Evolutionary conservation across 139 green algal species (phyloP), one percentile per base, ranked within the genome.

Genomic region (Chlamydomonas schloesseri): DNA sequence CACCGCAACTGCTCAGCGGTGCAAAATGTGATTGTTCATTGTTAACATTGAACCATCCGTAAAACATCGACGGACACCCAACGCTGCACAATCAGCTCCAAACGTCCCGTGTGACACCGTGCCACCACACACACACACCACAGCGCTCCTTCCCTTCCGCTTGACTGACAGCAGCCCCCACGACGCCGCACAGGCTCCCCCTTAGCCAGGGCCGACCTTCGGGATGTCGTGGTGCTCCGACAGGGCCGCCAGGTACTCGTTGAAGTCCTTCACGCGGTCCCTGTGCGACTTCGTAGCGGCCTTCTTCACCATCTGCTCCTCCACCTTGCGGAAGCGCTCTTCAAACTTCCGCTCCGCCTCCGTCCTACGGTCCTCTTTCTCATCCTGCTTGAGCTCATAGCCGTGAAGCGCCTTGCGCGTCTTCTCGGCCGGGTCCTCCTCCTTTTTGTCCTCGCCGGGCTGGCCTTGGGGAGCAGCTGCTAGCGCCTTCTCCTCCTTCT

Each of bases 201-300:
- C 42, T 94, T 89, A 97, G 24, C 94, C 94, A 42, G 94, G 94
- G 0, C 95, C 94, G 15, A 98, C 95, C 70, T 95, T 95, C 0
- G 95, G 95, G 42, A 98, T 98, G 79, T 98, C 95, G 76, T 98
- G 94, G 89, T 98, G 95, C 89, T 98, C 95, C 0, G 87, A 94
- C 14, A 98, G 83, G 34, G 92, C 91, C 10, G 92, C 88, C 36
- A 98, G 89, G 77, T 97, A 91, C 34, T 95, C 93, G 88, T 98
- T 98, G 85, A 96, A 97, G 8, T 97, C 94, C 80, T 95, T 95
- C 46, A 99, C 91, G 18, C 93, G 90, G 34, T 98, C 95, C 50
- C 91, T 87, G 73, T 99, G 96, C 6, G 91, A 95, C 90, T 98
- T 98, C 21, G 64, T 17, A 0, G 95, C 96, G 29, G 90, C 62